Evolutionary conservation across 352 stramenopile species (phyloP).

Genomic region (Globisporangium cylindrosporum): DNA sequence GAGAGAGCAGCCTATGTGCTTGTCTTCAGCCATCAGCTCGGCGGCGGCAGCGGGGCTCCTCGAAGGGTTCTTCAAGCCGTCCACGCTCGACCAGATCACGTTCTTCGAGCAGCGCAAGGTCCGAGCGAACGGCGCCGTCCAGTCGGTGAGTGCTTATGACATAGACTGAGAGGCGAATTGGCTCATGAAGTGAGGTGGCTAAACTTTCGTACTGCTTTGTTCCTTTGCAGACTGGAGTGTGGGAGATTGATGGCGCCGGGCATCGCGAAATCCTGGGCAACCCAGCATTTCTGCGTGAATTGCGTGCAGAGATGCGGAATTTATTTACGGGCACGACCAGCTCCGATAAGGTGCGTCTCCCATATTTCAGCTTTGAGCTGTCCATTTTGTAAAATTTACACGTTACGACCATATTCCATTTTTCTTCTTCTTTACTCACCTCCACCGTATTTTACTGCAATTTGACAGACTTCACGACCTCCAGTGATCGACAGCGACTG

Average conservation of each 20-base stretch:
- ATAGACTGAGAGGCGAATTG: background rate
- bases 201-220: background rate
- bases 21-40: constrained; percentile 13
- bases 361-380: background rate
- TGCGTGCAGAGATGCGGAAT: constrained; percentile 66
- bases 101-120: constrained; percentile 67
- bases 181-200: background rate
- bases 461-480: constrained; percentile 39
- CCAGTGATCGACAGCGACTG: constrained; percentile 73
- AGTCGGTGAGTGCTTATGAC: constrained; percentile 26
- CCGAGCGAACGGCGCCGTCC: constrained; percentile 22
- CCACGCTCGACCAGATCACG: constrained; percentile 55
- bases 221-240: constrained; percentile 60
- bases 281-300: constrained; percentile 66
- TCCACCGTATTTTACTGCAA: background rate
- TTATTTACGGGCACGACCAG: constrained; percentile 54
- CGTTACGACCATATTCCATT: background rate
- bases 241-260: constrained; percentile 69
- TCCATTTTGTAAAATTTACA: background rate
- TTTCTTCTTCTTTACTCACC: background rate
- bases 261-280: constrained; percentile 78
- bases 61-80: constrained; percentile 54
- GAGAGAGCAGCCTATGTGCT: constrained; percentile 42
- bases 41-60: constrained; percentile 34
- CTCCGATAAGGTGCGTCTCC: constrained; percentile 35